phyloP scores from a whole-genome alignment of 495 filamentous ascomycete genomes.

The Neurospora sp. region DNA sequence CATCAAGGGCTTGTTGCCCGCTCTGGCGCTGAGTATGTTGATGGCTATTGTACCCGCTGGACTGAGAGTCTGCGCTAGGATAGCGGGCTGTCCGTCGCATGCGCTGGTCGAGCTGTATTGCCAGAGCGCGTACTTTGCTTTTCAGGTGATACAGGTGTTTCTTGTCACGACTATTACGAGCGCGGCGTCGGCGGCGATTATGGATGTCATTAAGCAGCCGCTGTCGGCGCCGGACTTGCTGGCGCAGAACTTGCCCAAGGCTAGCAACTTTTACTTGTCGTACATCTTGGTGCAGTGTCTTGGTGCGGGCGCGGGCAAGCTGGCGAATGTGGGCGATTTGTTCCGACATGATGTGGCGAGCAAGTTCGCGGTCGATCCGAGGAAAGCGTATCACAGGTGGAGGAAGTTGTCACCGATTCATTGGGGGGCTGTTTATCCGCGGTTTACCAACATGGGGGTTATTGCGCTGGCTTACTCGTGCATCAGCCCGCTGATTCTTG shows the following conservation, averaged over 20 bases:
- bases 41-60: conserved; percentile 67
- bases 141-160: conserved; percentile 96
- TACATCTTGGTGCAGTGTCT: conserved; percentile 84
- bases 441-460: conserved; percentile 67
- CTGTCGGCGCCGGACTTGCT: conserved; percentile 48
- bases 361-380: conserved; percentile 58
- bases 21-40: conserved; percentile 61
- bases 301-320: conserved; percentile 51
- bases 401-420: conserved; percentile 50
- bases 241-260: conserved; percentile 62
- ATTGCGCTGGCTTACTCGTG: conserved; percentile 66
- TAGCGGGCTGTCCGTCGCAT: conserved; percentile 67
- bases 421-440: conserved; percentile 59
- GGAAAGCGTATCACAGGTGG: conserved; percentile 65
- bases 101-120: conserved; percentile 75
- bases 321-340: conserved; percentile 47
- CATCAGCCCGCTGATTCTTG: conserved; percentile 83
- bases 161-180: conserved; percentile 68
- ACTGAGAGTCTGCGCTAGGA: conserved; percentile 63
- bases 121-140: conserved; percentile 88
- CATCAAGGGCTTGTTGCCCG: conserved; percentile 70
- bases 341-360: conserved; percentile 55
- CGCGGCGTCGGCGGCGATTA: conserved; percentile 55
- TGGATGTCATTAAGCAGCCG: conserved; percentile 53
- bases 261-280: conserved; percentile 83